Evolutionary conservation across 23 red algal species (phyloP), one percentile per base, ranked within the genome.

Genomic region (Gracilaria gracilis): DNA sequence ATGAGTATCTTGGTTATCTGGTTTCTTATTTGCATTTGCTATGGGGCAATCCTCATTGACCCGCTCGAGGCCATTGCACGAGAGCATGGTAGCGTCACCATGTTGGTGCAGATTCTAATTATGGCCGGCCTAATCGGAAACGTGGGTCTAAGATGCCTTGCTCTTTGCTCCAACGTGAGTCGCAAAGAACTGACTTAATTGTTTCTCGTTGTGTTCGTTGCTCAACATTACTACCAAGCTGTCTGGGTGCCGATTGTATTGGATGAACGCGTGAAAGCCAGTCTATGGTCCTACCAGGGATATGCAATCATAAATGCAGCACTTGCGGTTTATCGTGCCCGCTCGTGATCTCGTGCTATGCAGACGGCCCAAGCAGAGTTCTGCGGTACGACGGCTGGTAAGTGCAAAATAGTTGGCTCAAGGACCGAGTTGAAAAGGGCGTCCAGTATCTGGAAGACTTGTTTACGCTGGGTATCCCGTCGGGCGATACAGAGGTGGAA

Each of bases 141-240:
- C 35, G 78, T 92, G 5, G 19, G 84, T 31, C 28, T 92, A 57
- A 77, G 89, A 36, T 92, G 89, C 44, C 6, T 92, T 53, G 38
- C 69, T 44, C 42, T 92, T 4, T 83, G 54, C 64, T 35, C 59
- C 46, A 19, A 57, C 14, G 58, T 66, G 24, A 48, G 44, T 11
- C 38, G 13, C 39, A 40, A 50, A 25, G 42, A 20, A 13, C 42
- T 84, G 29, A 40, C 71, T 24, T 79, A 92, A 79, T 38, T 92
- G 13, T 25, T 84, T 47, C 33, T 34, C 21, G 62, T 77, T n/a
- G 62, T 92, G 23, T 82, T 84, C 49, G 71, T 92, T 47, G 47
- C 80, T 16, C 89, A 92, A 31, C 89, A 92, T 48, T 92, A 79
- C 64, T 92, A 84, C 72, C 62, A 92, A 78, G 59, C 89, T 11